A percentile compares a stretch with the other conserved stretches of the same genome.
Evolutionary conservation across 2,329 filamentous ascomycete species (phyloP).

Genomic region (Penicillium brasilianum): DNA sequence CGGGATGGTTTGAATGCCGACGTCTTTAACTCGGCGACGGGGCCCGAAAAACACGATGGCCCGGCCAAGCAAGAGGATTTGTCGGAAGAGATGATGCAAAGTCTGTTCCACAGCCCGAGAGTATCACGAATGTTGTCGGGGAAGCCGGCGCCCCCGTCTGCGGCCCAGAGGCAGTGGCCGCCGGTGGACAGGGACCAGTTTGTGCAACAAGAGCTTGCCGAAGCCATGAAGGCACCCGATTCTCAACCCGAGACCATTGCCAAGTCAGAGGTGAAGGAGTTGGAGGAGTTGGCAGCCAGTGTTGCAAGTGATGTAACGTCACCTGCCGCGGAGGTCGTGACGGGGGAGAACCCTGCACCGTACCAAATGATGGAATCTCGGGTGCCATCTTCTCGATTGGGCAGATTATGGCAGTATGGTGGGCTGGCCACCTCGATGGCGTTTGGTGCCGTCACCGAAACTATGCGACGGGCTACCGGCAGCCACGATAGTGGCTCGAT

Average conservation of each 20-base stretch:
- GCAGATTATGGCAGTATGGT: conserved; percentile 91
- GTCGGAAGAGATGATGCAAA: conserved; percentile 63
- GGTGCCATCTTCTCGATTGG: conserved; percentile 84
- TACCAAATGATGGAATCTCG: conserved; percentile 85
- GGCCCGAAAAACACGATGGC: conserved; percentile 21
- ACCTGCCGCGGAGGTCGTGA: conserved; percentile 24
- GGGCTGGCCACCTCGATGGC: conserved; percentile 95
- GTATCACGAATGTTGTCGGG: conserved; percentile 62
- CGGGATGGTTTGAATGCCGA: conserved; percentile 59
- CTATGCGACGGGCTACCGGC: conserved; percentile 78
- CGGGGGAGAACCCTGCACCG: conserved; percentile 39
- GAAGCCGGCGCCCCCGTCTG: conserved; percentile 36
- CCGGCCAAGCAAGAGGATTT: conserved; percentile 52
- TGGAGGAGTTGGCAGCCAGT: conserved; percentile 54
- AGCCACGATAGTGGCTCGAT: conserved; percentile 71
- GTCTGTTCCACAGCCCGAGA: conserved; percentile 65
- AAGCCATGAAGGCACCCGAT: neutral
- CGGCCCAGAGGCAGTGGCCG: neutral
- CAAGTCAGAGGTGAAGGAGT: conserved; percentile 42
- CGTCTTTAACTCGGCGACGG: conserved; percentile 54
- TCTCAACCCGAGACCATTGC: conserved; percentile 1
- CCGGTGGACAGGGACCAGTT: conserved; percentile 5
- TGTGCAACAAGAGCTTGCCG: neutral
- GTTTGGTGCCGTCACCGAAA: conserved; percentile 85
- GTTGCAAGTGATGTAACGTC: conserved; percentile 49